Percentiles rank a stretch among this genome's conserved stretches.
phyloP scores from a whole-genome alignment of 2,329 filamentous ascomycete genomes.

The Penicillium olsonii region DNA sequence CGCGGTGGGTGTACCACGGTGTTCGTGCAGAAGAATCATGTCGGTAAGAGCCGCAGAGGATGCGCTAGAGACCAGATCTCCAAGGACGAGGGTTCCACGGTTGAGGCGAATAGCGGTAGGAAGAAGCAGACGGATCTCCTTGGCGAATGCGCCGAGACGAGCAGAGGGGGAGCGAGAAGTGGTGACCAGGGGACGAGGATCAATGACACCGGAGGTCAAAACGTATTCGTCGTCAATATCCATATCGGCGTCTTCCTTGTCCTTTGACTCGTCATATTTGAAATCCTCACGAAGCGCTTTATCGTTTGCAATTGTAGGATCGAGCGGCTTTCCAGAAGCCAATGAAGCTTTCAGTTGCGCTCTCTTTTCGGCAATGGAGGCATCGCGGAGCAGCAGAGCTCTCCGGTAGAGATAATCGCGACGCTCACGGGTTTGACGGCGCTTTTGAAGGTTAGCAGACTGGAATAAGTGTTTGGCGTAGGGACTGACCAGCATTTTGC shows the following conservation, averaged over 20 bases:
- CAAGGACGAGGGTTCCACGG: slow-evolving; percentile 83
- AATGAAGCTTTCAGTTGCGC: slow-evolving; percentile 83
- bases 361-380: slow-evolving; percentile 88
- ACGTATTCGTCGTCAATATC: slow-evolving; percentile 92
- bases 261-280: slow-evolving; percentile 81
- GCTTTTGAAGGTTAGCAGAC: slow-evolving; percentile 38
- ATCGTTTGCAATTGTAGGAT: slow-evolving; percentile 82
- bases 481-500: slow-evolving; percentile 36
- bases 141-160: slow-evolving; percentile 83
- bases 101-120: slow-evolving; percentile 88
- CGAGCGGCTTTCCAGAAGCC: slow-evolving; percentile 83
- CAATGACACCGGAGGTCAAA: slow-evolving; percentile 84
- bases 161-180: slow-evolving; percentile 87
- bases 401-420: slow-evolving; percentile 89
- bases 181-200: slow-evolving; percentile 85
- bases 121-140: slow-evolving; percentile 81
- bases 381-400: slow-evolving; percentile 82
- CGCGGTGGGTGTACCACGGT: slow-evolving; percentile 87
- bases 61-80: slow-evolving; percentile 80
- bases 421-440: slow-evolving; percentile 75
- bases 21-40: slow-evolving; percentile 85
- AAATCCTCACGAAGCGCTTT: slow-evolving; percentile 81
- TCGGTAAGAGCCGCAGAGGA: slow-evolving; percentile 80
- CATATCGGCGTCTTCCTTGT: slow-evolving; percentile 72
- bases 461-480: background rate